Evolutionary conservation across 805 yeast genomes (phyloP), one percentile per base, ranked within the genome.

Genomic region (Candida xyloterini): DNA sequence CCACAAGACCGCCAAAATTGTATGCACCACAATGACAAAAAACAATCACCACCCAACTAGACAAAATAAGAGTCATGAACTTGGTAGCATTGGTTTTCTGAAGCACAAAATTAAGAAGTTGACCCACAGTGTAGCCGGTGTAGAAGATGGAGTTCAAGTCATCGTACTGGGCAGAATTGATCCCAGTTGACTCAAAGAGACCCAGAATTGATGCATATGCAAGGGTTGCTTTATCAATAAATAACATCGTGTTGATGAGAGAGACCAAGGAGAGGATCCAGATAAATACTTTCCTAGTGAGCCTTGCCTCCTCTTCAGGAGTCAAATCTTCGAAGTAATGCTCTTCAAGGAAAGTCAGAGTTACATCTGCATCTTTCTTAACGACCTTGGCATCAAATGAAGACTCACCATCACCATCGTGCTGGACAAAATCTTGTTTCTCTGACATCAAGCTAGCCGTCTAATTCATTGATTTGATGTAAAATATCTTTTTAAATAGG

Each of bases 81-180:
- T 55, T 59, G 7, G 71, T 66, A 16, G 74, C 50, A 18, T 74
- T 71, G 7, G 67, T 53, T 42, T 60, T 67, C 47, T 74, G 80
- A 23, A 73, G 60, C 16, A 73, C 57, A 34, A 65, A 59, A 34
- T 68, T 53, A 26, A 71, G 71, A 4, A 61, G 14, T 46, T 74
- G 78, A 4, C 78, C 79, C 15, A 70, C 56, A 7, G 68, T 54
- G 46, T 63, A 74, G 5, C 80, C 81, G 16, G 67, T 74, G 49
- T 75, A 75, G 48, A 75, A 76, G n/a, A 76, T 43, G 3, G 80
- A 71, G 44, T 74, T 73, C 13, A 73, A 61, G 40, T 73, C 71
- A 47, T 71, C 70, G 52, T 72, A 76, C 35, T 62, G 63, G 35
- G 64, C 49, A 47, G 70, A 70, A 20, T 60, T 58, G 20, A 77